Base-by-base conservation (phyloP, 495 filamentous ascomycete species). In the Penicillium desertorum region DNA sequence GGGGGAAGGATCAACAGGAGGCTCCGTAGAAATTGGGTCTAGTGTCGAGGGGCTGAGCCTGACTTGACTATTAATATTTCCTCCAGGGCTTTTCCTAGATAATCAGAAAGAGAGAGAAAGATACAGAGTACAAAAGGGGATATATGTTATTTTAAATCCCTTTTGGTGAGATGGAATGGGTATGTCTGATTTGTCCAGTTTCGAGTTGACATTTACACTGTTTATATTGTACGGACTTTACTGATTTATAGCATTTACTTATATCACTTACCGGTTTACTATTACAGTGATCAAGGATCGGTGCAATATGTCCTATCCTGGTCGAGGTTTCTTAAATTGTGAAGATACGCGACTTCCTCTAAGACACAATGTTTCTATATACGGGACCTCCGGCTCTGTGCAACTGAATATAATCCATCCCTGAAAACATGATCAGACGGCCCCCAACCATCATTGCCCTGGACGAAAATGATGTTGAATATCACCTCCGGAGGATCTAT, bases 361-460 rank as follows among this genome's bases (percentile, higher is more conserved):
- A 36, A 47, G 53, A 47, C 43, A 47, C 5, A n/a, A 34, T 47
- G 29, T 55, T 45, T 56, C 20, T 30, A 39, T 44, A 25, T 58
- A 42, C 32, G 36, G 51, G 7, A 39, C n/a, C 36, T 23, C 12
- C 46, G 14, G 46, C 20, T 48, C 39, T 45, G 36, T 57, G 56
- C 58, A 34, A 61, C 56, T 43, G 45, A 12, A 16, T 23, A 50
- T 36, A 36, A 6, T n/a, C 7, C 20, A 9, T 37, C 19, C n/a
- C 20, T 20, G 37, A 34, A 64, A 11, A 14, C 52, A 87, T 87
- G 85, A 70, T 88, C 46, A 79, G 84, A 57, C 67, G 79, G 23
- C 66, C 69, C 37, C 78, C 80, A 11, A 84, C 82, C 0, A 68
- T 74, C 34, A 79, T 88, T 61, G 68, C 70, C 8, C 64, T 87